Base-by-base conservation (phyloP, 1,284 basidiomycete genomes). In the Sporisorium reilianum region DNA sequence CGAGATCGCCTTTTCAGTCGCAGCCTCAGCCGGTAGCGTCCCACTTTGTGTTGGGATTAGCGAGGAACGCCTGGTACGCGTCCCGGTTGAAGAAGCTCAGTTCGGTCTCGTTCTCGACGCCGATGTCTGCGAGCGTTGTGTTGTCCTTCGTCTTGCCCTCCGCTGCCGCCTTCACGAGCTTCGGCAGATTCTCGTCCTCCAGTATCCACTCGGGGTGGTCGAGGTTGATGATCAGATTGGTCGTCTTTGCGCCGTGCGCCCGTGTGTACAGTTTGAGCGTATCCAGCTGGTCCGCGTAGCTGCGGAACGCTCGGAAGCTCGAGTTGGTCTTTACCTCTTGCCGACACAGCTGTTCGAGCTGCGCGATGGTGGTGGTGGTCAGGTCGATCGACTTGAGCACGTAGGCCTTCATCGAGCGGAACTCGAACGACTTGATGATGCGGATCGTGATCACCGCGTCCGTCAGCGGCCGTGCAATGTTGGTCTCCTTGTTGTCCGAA, bases 371-470 rank as follows among this genome's bases (percentile, higher is more conserved):
- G 36, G 89, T 90, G 0, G 87, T 87, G 73, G 91, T 90, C 62
- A 97, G 89, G 84, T 99, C 91, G 76, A 97, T 83, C 73, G 91
- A 87, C 77, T 91, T 91, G 50, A 98, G 88, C 36, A 99, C 91
- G 70, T 97, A 89, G 80, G 90, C 91, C 83, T 92, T 93, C 86
- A 94, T 92, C 38, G 94, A 95, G 55, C 96, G 90, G 85, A 90
- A 98, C 81, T 91, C 91, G 84, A 99, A 97, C 42, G 92, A 94
- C 85, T 99, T 99, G 87, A 99, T 94, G 74, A 98, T 89, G 34
- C 96, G 90, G 45, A 98, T 85, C n/a, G 94, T 96, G 65, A 96
- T 87, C 9, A 92, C 92, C 20, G 92, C 92, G 60, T 90, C 88
- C 5, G 91, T 91, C 72, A 87, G 88, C 3, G 93, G 92, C 3